phyloP scores from a whole-genome alignment of 108 stramenopile species.

The Discostella stelligeroides region DNA sequence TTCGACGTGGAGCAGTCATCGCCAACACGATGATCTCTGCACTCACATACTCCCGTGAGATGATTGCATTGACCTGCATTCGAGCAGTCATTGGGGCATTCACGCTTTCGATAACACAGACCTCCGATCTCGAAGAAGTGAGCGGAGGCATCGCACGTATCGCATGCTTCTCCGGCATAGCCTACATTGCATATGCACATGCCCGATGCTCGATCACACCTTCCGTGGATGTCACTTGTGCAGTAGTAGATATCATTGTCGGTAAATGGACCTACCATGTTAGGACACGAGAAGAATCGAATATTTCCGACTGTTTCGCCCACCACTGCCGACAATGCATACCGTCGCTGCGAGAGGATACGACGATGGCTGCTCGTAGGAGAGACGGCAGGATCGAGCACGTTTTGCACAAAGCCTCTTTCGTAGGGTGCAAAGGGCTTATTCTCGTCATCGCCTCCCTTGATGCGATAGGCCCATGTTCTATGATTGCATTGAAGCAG shows the following conservation, averaged over 20 bases:
- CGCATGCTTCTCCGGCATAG: constrained; percentile 74
- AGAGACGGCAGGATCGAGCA: constrained; percentile 21
- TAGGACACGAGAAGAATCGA: constrained; percentile 56
- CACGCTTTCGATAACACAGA: constrained; percentile 65
- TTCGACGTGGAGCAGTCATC: constrained; percentile 58
- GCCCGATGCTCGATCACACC: constrained; percentile 83
- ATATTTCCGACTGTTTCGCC: constrained; percentile 31
- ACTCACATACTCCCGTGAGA: constrained; percentile 65
- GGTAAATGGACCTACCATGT: constrained; percentile 74
- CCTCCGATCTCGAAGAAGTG: constrained; percentile 59
- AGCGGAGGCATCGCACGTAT: constrained; percentile 49
- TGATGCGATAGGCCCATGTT: constrained; percentile 41
- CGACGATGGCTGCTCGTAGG: constrained; percentile 6
- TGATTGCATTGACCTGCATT: constrained; percentile 73
- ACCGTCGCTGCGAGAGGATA: constrained; percentile 35
- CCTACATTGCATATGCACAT: constrained; percentile 81
- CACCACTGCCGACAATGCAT: constrained; percentile 21
- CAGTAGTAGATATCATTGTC: constrained; percentile 66
- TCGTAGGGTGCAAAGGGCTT: constrained; percentile 54
- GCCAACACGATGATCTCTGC: constrained; percentile 58
- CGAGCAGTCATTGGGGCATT: constrained; percentile 74
- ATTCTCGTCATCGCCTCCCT: constrained; percentile 28
- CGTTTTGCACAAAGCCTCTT: constrained; percentile 44
- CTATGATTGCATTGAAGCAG: neutral
- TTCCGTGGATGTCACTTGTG: constrained; percentile 59